A percentile compares a stretch with the other conserved stretches of the same genome.
phyloP scores from a whole-genome alignment of 441 rosid species.

The Viola pubescens region DNA sequence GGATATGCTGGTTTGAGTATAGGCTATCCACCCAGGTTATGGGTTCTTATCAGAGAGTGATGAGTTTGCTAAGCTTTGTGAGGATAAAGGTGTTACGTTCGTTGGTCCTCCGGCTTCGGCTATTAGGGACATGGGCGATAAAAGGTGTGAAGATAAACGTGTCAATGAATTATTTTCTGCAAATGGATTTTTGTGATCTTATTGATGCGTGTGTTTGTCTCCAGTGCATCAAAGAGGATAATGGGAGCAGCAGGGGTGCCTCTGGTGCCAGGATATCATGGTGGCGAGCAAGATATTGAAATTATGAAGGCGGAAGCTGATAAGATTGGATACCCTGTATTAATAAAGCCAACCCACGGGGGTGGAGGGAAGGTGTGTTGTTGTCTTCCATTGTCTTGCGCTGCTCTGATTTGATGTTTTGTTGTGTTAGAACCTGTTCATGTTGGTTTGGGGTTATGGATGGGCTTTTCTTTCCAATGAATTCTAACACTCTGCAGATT shows the following conservation, averaged over 20 bases:
- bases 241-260: conserved; percentile 98
- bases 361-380: conserved; percentile 87
- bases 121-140: conserved; percentile 91
- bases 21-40: conserved; percentile 95
- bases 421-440: background rate
- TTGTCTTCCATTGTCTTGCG: background rate
- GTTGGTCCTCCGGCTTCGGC: conserved; percentile 95
- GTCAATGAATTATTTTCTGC: background rate
- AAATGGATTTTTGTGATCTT: conserved; percentile 1
- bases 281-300: conserved; percentile 72
- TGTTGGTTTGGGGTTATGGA: background rate
- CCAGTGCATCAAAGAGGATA: conserved; percentile 90
- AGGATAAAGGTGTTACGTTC: conserved; percentile 67
- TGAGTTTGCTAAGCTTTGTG: conserved; percentile 76
- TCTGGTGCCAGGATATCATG: conserved; percentile 94
- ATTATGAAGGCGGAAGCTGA: conserved; percentile 81
- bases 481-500: conserved; percentile 26
- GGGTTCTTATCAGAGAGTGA: conserved; percentile 89
- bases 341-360: conserved; percentile 95
- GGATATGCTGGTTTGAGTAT: conserved; percentile 26
- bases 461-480: conserved; percentile 15
- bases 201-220: conserved; percentile 10
- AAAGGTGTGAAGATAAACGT: conserved; percentile 39
- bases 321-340: conserved; percentile 77
- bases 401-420: background rate